Evolutionary conservation across 352 stramenopile genomes (phyloP), one percentile per base, ranked within the genome.

Genomic region (Thraustochytrium sp.): DNA sequence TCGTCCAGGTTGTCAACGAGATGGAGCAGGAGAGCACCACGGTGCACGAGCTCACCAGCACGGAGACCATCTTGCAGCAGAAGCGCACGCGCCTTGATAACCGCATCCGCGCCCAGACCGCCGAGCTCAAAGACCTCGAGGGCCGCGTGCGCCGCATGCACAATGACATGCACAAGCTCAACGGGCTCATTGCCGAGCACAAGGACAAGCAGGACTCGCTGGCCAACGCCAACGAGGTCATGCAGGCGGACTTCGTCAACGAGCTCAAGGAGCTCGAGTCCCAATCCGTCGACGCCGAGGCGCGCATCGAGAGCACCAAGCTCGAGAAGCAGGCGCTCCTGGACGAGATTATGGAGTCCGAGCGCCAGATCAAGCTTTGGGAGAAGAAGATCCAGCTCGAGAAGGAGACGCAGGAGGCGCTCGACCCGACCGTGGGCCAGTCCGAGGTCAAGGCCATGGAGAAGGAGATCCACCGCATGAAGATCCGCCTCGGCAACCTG

Each of bases 361-460:
- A 98, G 88, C 89, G 92, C 36, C 92, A 98, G 75, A 90, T 97
- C 84, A 93, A 96, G 89, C 86, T 97, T 3, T 98, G 93, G 94
- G 94, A 98, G 86, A 97, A 97, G 88, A 98, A 98, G 86, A 98
- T 98, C 84, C 91, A 97, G 86, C 86, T 98, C 0, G 95, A 98
- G 85, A 97, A 97, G 76, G 94, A 98, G 86, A 98, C 95, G 0
- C 93, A 98, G 85, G 92, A 91, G 26, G 93, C 94, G 11, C 86
- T 98, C 18, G 93, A 98, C 84, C 94, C 94, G 8, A 92, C 94
- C 51, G 92, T 96, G 49, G 94, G 94, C 37, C 92, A 96, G 62
- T 89, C 90, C 1, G 94, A 98, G 85, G 92, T 93, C 21, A 90
- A 91, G 40, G 91, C 88, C 51, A 98, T 98, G 94, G 92, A 98